A percentile compares a stretch with the other conserved stretches of the same genome.
These are phyloP conservation scores for Salvia hispanica DNA, from an alignment of 257 asterid species.

Conservation along the genomic window DNA sequence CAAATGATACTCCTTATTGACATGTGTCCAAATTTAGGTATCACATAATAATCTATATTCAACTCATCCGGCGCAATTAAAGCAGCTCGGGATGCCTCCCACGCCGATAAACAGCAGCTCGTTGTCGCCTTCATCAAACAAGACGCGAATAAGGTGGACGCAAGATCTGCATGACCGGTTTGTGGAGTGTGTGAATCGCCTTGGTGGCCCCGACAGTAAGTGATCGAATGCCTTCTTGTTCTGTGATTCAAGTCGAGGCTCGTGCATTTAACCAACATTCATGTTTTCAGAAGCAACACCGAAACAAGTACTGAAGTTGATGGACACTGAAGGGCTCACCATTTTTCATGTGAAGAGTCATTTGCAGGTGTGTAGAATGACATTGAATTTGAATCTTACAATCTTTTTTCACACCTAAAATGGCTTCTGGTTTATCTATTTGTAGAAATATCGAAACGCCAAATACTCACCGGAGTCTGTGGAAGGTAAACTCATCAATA, in stretches of 20 bases:
- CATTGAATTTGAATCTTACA: neutral
- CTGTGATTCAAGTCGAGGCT: neutral
- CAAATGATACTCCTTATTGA: neutral
- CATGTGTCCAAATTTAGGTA: conserved; percentile 33
- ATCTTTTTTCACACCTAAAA: neutral
- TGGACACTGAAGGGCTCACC: conserved; percentile 82
- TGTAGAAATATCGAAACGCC: conserved; percentile 82
- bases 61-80: conserved; percentile 35
- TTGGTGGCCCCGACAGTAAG: conserved; percentile 94
- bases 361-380: conserved; percentile 61
- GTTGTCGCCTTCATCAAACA: conserved; percentile 40
- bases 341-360: conserved; percentile 95
- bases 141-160: conserved; percentile 86
- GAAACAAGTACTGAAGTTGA: conserved; percentile 79
- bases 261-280: conserved; percentile 16
- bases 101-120: conserved; percentile 35
- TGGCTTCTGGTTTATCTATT: neutral
- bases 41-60: conserved; percentile 45
- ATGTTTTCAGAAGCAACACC: conserved; percentile 80
- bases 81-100: conserved; percentile 37
- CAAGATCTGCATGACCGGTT: conserved; percentile 87
- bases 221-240: neutral
- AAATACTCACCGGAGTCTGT: conserved; percentile 61
- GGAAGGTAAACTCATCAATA: conserved; percentile 55
- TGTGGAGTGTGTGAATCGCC: conserved; percentile 73